phyloP scores from a whole-genome alignment of 2,329 filamentous ascomycete genomes.

The Cladosporium sp. region DNA sequence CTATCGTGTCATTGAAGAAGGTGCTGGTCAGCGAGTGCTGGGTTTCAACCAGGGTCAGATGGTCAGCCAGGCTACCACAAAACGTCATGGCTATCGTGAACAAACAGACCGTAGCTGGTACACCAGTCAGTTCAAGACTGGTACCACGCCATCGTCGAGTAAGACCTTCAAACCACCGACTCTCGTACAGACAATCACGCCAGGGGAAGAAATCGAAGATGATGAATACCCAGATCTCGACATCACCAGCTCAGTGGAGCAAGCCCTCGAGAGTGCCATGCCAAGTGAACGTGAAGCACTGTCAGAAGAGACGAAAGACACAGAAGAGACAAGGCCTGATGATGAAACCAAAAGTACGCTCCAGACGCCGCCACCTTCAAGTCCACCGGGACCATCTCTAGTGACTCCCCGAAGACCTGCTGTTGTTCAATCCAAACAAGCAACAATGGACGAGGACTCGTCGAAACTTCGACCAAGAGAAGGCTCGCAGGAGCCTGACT shows the following conservation, averaged over 20 bases:
- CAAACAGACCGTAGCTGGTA: slow-evolving; percentile 84
- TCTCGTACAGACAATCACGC: slow-evolving; percentile 28
- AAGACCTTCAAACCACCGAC: slow-evolving; percentile 16
- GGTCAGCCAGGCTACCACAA: slow-evolving; percentile 60
- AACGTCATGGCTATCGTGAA: slow-evolving; percentile 66
- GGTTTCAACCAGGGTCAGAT: slow-evolving; percentile 60
- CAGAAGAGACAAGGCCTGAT: slow-evolving; percentile 11
- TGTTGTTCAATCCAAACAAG: background rate
- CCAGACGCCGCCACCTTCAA: slow-evolving; percentile 22
- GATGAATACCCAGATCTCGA: slow-evolving; percentile 30
- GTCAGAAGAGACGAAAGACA: background rate
- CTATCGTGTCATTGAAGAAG: slow-evolving; percentile 82
- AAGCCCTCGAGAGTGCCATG: slow-evolving; percentile 19
- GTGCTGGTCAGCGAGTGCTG: slow-evolving; percentile 74
- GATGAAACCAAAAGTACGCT: slow-evolving; percentile 13
- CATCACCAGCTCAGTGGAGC: slow-evolving; percentile 33
- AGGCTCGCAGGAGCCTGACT: slow-evolving; percentile 32
- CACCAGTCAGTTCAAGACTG: slow-evolving; percentile 57
- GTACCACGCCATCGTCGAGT: background rate
- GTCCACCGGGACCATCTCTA: slow-evolving; percentile 4
- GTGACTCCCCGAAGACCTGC: background rate
- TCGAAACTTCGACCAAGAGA: slow-evolving; percentile 20
- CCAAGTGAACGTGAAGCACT: slow-evolving; percentile 5
- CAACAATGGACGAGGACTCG: background rate
- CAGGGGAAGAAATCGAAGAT: slow-evolving; percentile 28